Conservation (phyloP, 176 grass and related monocot species). For the Poa pratensis region DNA sequence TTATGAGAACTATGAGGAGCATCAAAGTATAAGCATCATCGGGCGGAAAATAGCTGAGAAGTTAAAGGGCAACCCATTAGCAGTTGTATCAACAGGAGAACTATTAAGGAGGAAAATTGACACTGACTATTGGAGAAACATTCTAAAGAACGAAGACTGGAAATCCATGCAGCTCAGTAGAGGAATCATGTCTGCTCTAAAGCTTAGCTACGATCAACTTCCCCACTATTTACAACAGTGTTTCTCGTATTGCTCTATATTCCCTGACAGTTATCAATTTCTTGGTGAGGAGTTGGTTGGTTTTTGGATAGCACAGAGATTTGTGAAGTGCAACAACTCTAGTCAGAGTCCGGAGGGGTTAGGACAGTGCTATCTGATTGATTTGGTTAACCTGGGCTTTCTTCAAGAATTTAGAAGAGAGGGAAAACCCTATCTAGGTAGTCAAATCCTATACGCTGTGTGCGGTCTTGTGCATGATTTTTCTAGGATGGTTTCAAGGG, state of each 20-base stretch:
- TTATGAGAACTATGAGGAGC: background rate
- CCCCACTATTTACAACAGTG: slow-evolving; percentile 2
- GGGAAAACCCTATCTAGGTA: background rate
- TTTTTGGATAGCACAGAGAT: slow-evolving; percentile 64
- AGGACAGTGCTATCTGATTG: slow-evolving; percentile 15
- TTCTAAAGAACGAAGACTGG: slow-evolving; percentile 33
- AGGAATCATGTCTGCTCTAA: slow-evolving; percentile 38
- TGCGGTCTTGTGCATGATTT: slow-evolving; percentile 56
- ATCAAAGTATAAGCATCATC: background rate
- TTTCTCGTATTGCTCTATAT: slow-evolving; percentile 20
- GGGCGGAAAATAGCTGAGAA: background rate
- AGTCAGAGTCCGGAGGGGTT: slow-evolving; percentile 38
- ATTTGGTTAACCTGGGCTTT: slow-evolving; percentile 37
- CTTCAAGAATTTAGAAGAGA: background rate
- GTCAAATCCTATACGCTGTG: background rate
- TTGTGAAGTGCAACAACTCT: background rate
- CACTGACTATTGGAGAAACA: slow-evolving; percentile 23
- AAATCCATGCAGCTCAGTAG: background rate
- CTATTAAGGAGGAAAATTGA: background rate
- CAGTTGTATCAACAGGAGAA: slow-evolving; percentile 21
- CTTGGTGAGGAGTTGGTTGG: background rate
- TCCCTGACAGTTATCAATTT: background rate
- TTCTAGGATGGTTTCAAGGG: slow-evolving; percentile 34
- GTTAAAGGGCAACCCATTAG: slow-evolving; percentile 32
- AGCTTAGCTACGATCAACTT: slow-evolving; percentile 21